Conservation (phyloP, 2,329 filamentous ascomycete genomes). For the Mycogone perniciosa region DNA sequence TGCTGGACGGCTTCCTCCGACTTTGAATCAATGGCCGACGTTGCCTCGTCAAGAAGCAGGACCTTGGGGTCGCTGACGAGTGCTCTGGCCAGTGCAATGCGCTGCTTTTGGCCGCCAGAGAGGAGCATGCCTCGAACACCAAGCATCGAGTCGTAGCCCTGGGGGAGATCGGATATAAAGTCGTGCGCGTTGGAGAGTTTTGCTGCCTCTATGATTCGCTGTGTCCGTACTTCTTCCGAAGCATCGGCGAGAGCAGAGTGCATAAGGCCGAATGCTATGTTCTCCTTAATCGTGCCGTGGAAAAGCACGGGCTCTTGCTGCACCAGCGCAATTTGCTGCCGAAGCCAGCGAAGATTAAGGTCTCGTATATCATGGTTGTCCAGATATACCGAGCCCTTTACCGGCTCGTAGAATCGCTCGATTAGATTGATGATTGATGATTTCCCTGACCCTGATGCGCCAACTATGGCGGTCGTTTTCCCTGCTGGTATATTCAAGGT, state of each 20-base stretch:
- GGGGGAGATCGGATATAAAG: constrained; percentile 13
- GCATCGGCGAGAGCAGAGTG: too few relatives aligned
- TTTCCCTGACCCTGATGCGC: constrained; percentile 90
- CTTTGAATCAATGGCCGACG: constrained; percentile 13
- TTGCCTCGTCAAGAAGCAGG: constrained; percentile 15
- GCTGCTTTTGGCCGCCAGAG: constrained; percentile 14
- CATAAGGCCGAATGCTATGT: constrained; percentile 18
- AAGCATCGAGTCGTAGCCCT: constrained; percentile 13
- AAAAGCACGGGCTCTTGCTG: constrained; percentile 22
- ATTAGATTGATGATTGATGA: constrained; percentile 83
- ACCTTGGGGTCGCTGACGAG: constrained; percentile 19
- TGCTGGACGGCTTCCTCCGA: constrained; percentile 38
- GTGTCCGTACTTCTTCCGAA: too few relatives aligned
- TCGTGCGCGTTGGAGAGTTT: constrained; percentile 12
- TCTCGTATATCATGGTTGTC: constrained; percentile 31
- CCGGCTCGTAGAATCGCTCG: constrained; percentile 54
- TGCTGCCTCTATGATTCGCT: constrained; percentile 6
- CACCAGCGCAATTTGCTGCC: constrained; percentile 40
- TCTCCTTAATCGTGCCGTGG: constrained; percentile 22
- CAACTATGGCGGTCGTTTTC: constrained; percentile 91
- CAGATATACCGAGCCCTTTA: constrained; percentile 30
- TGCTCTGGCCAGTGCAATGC: constrained; percentile 14
- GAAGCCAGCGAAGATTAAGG: constrained; percentile 40
- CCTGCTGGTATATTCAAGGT: constrained; percentile 74
- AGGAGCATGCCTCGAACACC: constrained; percentile 9